phyloP scores from a whole-genome alignment of 2,329 filamentous ascomycete species.

The Aspergillus fumigatiaffinis region DNA sequence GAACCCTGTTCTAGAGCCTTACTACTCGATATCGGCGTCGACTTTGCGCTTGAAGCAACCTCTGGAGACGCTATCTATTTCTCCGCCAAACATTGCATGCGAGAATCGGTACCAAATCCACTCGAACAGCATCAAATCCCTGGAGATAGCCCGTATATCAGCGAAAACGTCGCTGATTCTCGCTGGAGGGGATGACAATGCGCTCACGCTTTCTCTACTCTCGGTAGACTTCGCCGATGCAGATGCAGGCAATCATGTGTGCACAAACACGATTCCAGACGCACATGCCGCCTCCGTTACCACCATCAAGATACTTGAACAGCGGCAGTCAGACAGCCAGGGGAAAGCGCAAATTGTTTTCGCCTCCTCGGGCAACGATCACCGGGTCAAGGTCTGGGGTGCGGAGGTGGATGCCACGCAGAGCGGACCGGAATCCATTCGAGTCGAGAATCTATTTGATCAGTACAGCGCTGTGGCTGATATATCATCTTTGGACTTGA shows the following conservation, averaged over 20 bases:
- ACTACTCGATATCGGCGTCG: constrained; percentile 22
- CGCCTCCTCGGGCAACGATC: constrained; percentile 44
- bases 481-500: constrained; percentile 48
- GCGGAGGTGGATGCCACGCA: constrained; percentile 27
- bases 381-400: constrained; percentile 44
- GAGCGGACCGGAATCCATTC: constrained; percentile 17
- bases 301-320: constrained; percentile 31
- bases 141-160: constrained; percentile 33
- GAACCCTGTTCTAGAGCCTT: constrained; percentile 23
- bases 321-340: constrained; percentile 1
- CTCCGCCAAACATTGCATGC: constrained; percentile 28
- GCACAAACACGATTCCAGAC: constrained; percentile 35
- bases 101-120: constrained; percentile 55
- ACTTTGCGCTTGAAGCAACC: constrained; percentile 15
- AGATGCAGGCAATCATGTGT: constrained; percentile 17
- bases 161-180: constrained; percentile 51
- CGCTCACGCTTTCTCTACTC: constrained; percentile 58
- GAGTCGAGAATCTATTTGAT: constrained; percentile 24
- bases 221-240: constrained; percentile 9
- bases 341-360: constrained; percentile 20
- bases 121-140: constrained; percentile 72
- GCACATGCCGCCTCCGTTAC: constrained; percentile 46
- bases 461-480: constrained; percentile 52
- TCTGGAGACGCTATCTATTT: constrained; percentile 19
- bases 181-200: constrained; percentile 87